Evolutionary conservation across 306 rosid genomes (phyloP), one percentile per base, ranked within the genome.

Genomic region (Alnus rubra): DNA sequence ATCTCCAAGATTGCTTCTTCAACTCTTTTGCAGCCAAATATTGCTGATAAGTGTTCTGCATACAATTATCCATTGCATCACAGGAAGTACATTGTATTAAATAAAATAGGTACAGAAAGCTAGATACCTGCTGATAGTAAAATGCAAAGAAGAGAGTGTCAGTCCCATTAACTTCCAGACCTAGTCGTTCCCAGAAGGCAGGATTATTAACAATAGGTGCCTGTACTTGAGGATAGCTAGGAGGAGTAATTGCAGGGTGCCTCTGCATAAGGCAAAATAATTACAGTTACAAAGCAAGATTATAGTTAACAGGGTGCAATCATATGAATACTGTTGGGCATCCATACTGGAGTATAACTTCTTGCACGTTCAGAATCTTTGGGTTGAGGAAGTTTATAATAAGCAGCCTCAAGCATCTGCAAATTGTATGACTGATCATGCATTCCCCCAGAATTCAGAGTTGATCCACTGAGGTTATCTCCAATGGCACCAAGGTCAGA

Each of bases 1-100:
- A 96, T 88, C 99, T 90, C 99, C 99, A 96, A 68, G 99, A 89
- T 83, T 96, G 99, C 87, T 93, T 93, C 90, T 96, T 96, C 82
- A 96, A 90, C 84, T 96, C 99, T 88, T 91, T 96, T 74, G 98
- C 99, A 71, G 98, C 98, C 92, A 93, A 80, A 85, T 96, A 96
- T 74, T 96, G 98, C 81, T 93, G 99, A 81, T 89, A 90, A 23
- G 99, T 93, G 85, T 91, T 93, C 99, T 96, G 91, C 82, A 76
- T 35, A n/a, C 56, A 84, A 65, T n/a, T 77, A 77, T 14, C 7
- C 69, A 78, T 59, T 64, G 75, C 48, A 54, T 14, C 37, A 33
- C 23, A 67, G 15, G 69, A 45, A 23, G 16, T 31, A 35, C 19
- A 14, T 2, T 33, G 48, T 67, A 72, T 75, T 28, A 76, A 63